Evolutionary conservation across 345 rosid genomes (phyloP).

Genomic region (Ceriops tagal): DNA sequence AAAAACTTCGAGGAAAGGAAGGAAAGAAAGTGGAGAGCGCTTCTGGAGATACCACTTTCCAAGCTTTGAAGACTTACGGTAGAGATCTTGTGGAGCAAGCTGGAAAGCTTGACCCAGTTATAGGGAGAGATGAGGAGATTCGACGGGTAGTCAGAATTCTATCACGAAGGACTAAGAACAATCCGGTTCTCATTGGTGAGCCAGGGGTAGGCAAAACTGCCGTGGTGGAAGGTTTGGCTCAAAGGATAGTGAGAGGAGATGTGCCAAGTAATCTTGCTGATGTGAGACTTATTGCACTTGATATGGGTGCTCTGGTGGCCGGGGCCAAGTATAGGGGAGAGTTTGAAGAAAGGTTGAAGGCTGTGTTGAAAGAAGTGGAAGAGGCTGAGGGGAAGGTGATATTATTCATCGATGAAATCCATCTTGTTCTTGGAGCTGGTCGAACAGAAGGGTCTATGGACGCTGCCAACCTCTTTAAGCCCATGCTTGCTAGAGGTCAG

Average conservation of each 20-base stretch:
- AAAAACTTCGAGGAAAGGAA: conserved; percentile 84
- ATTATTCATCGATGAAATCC: conserved; percentile 89
- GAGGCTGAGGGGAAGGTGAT: conserved; percentile 94
- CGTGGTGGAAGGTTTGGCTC: conserved; percentile 92
- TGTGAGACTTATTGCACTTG: conserved; percentile 80
- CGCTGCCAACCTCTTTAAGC: conserved; percentile 92
- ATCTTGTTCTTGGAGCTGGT: conserved; percentile 96
- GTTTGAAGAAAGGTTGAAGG: conserved; percentile 77
- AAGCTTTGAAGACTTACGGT: conserved; percentile 87
- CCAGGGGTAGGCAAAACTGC: conserved; percentile 97
- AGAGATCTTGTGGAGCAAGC: conserved; percentile 90
- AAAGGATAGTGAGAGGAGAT: conserved; percentile 81
- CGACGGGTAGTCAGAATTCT: conserved; percentile 77
- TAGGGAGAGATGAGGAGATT: conserved; percentile 88
- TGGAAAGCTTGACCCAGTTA: conserved; percentile 90
- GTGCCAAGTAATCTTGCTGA: conserved; percentile 81
- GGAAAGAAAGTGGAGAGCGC: conserved; percentile 92
- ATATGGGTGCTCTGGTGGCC: conserved; percentile 86
- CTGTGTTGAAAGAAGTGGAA: conserved; percentile 89
- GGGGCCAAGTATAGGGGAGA: conserved; percentile 90
- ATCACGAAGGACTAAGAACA: conserved; percentile 86
- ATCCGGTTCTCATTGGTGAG: conserved; percentile 90
- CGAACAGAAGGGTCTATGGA: conserved; percentile 92
- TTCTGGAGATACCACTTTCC: conserved; percentile 66
- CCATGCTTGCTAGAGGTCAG: conserved; percentile 95